Evolutionary conservation across 768 basidiomycete species (phyloP), one percentile per base, ranked within the genome.

Genomic region (Tulasnella sp.): DNA sequence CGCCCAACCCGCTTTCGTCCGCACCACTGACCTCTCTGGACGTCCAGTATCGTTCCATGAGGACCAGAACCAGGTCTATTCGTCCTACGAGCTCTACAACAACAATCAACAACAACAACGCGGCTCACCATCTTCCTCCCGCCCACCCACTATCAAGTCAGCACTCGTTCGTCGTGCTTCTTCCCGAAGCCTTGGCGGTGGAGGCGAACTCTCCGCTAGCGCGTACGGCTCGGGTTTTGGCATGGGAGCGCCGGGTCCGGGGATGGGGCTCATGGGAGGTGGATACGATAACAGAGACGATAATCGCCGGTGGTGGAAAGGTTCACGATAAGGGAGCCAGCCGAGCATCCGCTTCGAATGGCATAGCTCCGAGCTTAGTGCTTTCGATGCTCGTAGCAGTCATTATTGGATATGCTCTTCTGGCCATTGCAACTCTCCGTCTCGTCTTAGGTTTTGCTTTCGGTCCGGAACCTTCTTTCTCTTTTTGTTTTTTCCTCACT

Each of bases 51-150:
- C 29, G 4, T 76, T 45, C 45, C 75, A 76, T 15, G 64, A 67
- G 22, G 40, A 76, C 52, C 67, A 76, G 25, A 36, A 45, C 40
- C 73, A 31, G 22, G 69, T 76, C 67, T 76, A 76, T 37, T 76
- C 75, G 0, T 76, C 75, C 25, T 76, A 68, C 67, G 75, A 76
- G 52, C 75, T 76, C 25, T 76, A 76, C 40, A 68, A 76, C 25
- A 22, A 36, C 49, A 49, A 69, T 22, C 73, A 74, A 36, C 73
- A 19, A n/a, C n/a, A n/a, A n/a, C n/a, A n/a, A n/a, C n/a, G n/a
- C n/a, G 39, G 45, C 42, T 64, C 69, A 22, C 40, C 71, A 52
- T 72, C 71, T 12, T n/a, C 71, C 7, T 72, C 71, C 29, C 71
- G 71, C 31, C 49, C 71, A 40, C 40, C 71, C 11, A 40, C 71